Evolutionary conservation across 805 yeast species (phyloP).

Genomic region (Candida khao-thaluensis): DNA sequence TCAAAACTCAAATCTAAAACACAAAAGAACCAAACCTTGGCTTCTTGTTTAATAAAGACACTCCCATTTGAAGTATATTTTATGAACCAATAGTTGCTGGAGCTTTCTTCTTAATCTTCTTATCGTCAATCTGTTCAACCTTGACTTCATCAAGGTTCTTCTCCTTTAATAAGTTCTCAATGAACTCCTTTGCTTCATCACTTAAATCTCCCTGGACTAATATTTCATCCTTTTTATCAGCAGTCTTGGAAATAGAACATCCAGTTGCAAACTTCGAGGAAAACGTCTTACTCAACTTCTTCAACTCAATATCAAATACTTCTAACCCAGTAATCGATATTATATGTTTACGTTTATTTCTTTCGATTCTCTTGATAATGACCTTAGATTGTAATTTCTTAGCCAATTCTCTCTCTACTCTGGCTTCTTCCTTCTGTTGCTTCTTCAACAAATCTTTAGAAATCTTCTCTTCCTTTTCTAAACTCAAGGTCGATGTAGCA

Average conservation of each 20-base stretch:
- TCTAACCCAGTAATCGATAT: slow-evolving; percentile 86
- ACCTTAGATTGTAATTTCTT: slow-evolving; percentile 80
- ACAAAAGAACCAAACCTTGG: no score
- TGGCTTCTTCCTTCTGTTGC: slow-evolving; percentile 82
- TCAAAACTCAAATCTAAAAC: no score
- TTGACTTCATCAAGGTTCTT: slow-evolving; percentile 82
- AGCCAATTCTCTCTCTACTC: slow-evolving; percentile 79
- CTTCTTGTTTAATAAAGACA: no score
- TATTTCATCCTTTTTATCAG: slow-evolving; percentile 89
- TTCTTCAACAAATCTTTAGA: slow-evolving; percentile 79
- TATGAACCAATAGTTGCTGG: no score
- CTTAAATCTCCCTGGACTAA: slow-evolving; percentile 94
- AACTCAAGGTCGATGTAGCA: slow-evolving; percentile 58
- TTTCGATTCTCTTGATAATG: slow-evolving; percentile 78
- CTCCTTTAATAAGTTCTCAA: slow-evolving; percentile 68
- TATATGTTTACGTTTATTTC: slow-evolving; percentile 85
- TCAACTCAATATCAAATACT: slow-evolving; percentile 83
- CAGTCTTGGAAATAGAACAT: slow-evolving; percentile 84
- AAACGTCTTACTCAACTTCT: slow-evolving; percentile 86
- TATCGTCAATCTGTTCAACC: slow-evolving; percentile 85
- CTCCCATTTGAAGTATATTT: no score
- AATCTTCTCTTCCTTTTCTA: slow-evolving; percentile 80
- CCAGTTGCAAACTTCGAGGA: slow-evolving; percentile 96
- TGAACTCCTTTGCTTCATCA: slow-evolving; percentile 81
- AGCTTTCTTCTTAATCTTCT: slow-evolving; percentile 56